A percentile compares a stretch with the other conserved stretches of the same genome.
Evolutionary conservation across 306 rosid species (phyloP).

Genomic region (Prinsepia uniflora): DNA sequence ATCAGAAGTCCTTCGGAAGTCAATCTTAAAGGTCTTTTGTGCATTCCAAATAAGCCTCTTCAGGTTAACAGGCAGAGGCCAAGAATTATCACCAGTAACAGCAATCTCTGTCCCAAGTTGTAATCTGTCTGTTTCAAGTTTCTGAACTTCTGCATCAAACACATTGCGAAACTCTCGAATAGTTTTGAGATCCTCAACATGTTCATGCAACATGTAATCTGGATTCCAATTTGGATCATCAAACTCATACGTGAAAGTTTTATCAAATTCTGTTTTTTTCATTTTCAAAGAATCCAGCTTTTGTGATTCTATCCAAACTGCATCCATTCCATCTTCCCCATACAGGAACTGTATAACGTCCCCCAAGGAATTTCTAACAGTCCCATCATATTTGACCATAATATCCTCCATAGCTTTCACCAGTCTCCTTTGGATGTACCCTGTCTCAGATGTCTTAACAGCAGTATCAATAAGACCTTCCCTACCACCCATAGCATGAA

Average conservation of each 20-base stretch:
- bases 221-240: conserved; percentile 97
- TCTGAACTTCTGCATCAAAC: conserved; percentile 91
- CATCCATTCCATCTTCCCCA: conserved; percentile 99
- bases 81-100: conserved; percentile 76
- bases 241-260: conserved; percentile 75
- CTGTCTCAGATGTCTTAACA: conserved; percentile 97
- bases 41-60: conserved; percentile 99
- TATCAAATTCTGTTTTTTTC: conserved; percentile 82
- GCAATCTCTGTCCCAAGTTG: conserved; percentile 90
- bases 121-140: conserved; percentile 78
- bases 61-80: conserved; percentile 93
- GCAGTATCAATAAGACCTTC: conserved; percentile 99
- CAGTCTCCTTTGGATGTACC: conserved; percentile 95
- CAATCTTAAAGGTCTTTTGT: conserved; percentile 89
- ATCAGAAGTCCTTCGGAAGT: conserved; percentile 89
- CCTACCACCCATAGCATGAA: conserved; percentile 99
- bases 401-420: conserved; percentile 99
- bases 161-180: conserved; percentile 92
- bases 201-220: conserved; percentile 88
- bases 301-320: conserved; percentile 97
- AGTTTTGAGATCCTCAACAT: conserved; percentile 90
- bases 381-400: conserved; percentile 98
- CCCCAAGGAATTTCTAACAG: conserved; percentile 95
- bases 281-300: conserved; percentile 91
- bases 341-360: conserved; percentile 97